Evolutionary conservation across 208 protist genomes (phyloP), one percentile per base, ranked within the genome.

Genomic region (Leishmania aethiopica): DNA sequence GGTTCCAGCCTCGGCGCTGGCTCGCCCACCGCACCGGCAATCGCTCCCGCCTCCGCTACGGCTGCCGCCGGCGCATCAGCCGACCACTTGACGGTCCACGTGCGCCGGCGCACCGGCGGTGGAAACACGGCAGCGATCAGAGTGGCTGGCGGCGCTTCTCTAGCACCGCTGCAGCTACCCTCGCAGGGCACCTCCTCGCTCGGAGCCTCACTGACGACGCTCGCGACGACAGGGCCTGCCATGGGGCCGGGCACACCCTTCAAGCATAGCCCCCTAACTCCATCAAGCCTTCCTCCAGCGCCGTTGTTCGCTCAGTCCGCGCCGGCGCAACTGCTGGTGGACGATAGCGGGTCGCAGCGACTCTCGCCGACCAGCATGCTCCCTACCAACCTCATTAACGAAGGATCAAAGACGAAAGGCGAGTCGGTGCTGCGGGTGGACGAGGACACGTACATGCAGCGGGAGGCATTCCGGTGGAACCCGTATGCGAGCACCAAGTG

Each of bases 391-490:
- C 47, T 88, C n/a, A 82, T 88, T 64, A 83, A 89, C 51, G 86
- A 89, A 62, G 83, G 86, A 47, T 86, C 82, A 8, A 89, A 86
- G 73, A 86, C 83, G 8, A 84, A 84, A 45, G 83, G 86, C 13
- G 83, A 85, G 80, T 86, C 82, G 69, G 71, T 84, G 62, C 57
- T 89, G 51, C 82, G 86, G 0, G 78, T 83, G 8, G 86, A 86
- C 11, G 79, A 78, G 32, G 85, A 88, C 42, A 64, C 4, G 53
- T 83, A 86, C 76, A 64, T 83, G 75, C 83, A 86, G 82, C 85
- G 85, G 0, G 55, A 85, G 47, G 85, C 85, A 5, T 88, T 88
- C 45, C 86, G 86, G 10, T 89, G 86, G 86, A 89, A 89, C 77
- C 86, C 86, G 45, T 89, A 89, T 49, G 83, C 86, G 28, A 79